Base-by-base conservation (phyloP, 257 asterid genomes). In the Jacaranda copaia region DNA sequence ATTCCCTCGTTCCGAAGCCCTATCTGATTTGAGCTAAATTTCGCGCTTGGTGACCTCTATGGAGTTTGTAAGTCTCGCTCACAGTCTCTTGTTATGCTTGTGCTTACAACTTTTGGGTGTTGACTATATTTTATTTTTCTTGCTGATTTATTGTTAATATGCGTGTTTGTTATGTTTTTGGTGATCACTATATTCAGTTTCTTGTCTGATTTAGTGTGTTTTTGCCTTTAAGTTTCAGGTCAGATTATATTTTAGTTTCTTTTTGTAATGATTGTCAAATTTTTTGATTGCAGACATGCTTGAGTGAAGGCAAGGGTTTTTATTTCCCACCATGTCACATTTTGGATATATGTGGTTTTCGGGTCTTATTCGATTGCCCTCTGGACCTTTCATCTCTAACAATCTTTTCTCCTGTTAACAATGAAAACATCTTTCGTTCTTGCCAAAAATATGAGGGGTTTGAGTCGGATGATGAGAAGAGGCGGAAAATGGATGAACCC, bases 261-360 rank as follows among this genome's bases (percentile, higher is more conserved):
- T 63, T 58, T 13, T 20, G 19, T 40, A 52, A 56, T 39, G 68
- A 62, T 35, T 58, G 70, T 46, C 18, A 59, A 48, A 25, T 25
- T 76, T 70, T 72, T 74, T 60, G 56, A 68, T 68, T 87, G 89
- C 93, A 92, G 97, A 89, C 92, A 45, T 94, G 97, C 84, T 87
- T 94, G 84, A 94, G 91, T 56, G 87, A 88, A 77, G 98, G 97
- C 75, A 83, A 75, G 68, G 97, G 96, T 14, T 90, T 75, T 57
- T 80, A 92, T 77, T 92, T 89, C 84, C 98, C 98, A 10, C 93
- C 98, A 56, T 92, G 93, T 88, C 92, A 88, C 85, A 81, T 92
- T 70, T 68, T 92, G 77, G 89, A 89, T 55, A 75, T 93, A 13
- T 79, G 83, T 16, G 98, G 96, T 64, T 87, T 90, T 58, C 80